phyloP scores from a whole-genome alignment of 1,284 basidiomycete species.

The Trichosporon sp. region DNA sequence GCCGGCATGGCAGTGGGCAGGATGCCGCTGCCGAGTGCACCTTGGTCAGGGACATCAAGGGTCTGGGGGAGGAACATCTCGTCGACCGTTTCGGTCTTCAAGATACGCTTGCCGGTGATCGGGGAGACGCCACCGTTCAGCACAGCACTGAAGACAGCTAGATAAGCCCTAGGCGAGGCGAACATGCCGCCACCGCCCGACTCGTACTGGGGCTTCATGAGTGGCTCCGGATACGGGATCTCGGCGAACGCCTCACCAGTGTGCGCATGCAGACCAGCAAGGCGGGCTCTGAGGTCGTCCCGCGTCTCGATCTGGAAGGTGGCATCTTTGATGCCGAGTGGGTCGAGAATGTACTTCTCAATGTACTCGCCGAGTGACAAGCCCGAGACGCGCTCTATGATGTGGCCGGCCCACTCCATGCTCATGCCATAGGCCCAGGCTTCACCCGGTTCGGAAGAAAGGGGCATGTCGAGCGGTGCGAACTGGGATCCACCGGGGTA shows the following conservation, averaged over 20 bases:
- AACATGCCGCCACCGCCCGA: slow-evolving; percentile 33
- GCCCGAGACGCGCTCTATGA: slow-evolving; percentile 15
- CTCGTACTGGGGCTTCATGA: slow-evolving; percentile 13
- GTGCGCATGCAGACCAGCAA: slow-evolving; percentile 28
- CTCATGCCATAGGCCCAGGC: slow-evolving; percentile 20
- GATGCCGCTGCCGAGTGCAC: slow-evolving; percentile 26
- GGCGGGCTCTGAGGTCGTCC: slow-evolving; percentile 28
- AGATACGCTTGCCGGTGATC: slow-evolving; percentile 29
- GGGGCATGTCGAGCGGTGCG: slow-evolving; percentile 14
- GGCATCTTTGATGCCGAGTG: slow-evolving; percentile 34
- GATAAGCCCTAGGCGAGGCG: slow-evolving; percentile 32
- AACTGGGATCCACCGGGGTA: slow-evolving; percentile 23
- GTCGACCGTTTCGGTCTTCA: slow-evolving; percentile 31
- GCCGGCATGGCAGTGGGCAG: slow-evolving; percentile 15
- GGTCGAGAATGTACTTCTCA: slow-evolving; percentile 32
- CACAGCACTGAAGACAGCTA: slow-evolving; percentile 29
- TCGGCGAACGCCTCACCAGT: neutral
- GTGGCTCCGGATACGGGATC: slow-evolving; percentile 15
- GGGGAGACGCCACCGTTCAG: slow-evolving; percentile 31
- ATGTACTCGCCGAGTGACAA: neutral
- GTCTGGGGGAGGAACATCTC: slow-evolving; percentile 35
- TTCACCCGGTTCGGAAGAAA: slow-evolving; percentile 19
- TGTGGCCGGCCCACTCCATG: slow-evolving; percentile 20
- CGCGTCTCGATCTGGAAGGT: slow-evolving; percentile 28
- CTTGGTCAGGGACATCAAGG: slow-evolving; percentile 29